Base-by-base conservation (phyloP, 1,139 yeast genomes). In the Nakaseomyces delphensis region DNA sequence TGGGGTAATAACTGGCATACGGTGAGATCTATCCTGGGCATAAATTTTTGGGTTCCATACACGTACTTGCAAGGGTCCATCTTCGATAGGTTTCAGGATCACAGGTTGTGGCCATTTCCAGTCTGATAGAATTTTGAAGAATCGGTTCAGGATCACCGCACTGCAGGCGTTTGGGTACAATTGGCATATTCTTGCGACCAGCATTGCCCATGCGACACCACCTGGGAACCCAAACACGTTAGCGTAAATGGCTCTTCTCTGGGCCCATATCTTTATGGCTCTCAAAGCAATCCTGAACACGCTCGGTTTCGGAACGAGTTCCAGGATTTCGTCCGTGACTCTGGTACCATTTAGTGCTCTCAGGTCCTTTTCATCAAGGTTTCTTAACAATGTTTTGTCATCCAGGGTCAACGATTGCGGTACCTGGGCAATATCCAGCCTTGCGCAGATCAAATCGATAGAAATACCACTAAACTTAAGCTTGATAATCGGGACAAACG, bases 91-190 rank as follows among this genome's bases (percentile, higher is more conserved):
- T 56, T 87, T 89, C 43, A 91, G 69, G 38, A 91, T 68, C 1
- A 91, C 97, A 0, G 99, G 99, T 60, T 91, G 96, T 1, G 99
- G 99, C 99, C 99, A 91, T 53, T 76, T 80, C 99, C 99, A 91
- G 60, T 85, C 76, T 1, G 87, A 66, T 52, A 85, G 75, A 47
- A 93, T 87, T 49, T 79, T 75, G 65, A 91, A 93, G 60, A 91
- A 91, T 59, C 87, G 85, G 46, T 83, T 80, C 11, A 91, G 81
- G 43, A 91, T 81, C 1, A 85, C 87, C 0, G 97, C 89, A 49
- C 96, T 82, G 8, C 87, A 94, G 0, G 97, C 95, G 63, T 89
- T 89, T 2, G 99, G 99, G 59, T 89, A 93, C 36, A 91, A 66
- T 59, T 91, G 99, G 62, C 98, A 91, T 27, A 91, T 87, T 55